Conservation (phyloP, 345 rosid species). For the Adansonia digitata region DNA sequence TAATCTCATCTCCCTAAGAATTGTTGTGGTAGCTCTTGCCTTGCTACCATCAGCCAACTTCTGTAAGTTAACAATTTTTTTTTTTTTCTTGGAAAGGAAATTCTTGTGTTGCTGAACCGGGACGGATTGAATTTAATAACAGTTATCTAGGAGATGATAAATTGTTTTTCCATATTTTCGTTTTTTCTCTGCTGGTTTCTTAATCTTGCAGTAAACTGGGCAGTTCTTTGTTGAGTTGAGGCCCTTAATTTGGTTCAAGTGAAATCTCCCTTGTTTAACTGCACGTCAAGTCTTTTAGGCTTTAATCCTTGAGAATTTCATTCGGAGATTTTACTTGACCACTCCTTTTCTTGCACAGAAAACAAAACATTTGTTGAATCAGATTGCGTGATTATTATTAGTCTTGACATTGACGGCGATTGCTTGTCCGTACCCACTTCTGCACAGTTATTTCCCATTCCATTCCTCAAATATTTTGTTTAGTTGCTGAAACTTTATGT, state of each 20-base stretch:
- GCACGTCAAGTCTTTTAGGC: too few relatives aligned
- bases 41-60: constrained; percentile 13
- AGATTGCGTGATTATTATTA: too few relatives aligned
- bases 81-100: constrained; percentile 7
- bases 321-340: too few relatives aligned
- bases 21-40: neutral
- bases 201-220: neutral
- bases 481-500: too few relatives aligned
- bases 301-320: too few relatives aligned
- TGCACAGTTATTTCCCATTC: too few relatives aligned
- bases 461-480: too few relatives aligned
- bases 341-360: too few relatives aligned
- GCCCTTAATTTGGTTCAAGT: neutral
- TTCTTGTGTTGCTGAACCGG: constrained; percentile 12
- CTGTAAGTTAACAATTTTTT: constrained; percentile 17
- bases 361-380: too few relatives aligned
- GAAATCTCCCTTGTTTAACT: too few relatives aligned
- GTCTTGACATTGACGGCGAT: too few relatives aligned
- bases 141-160: constrained; percentile 11
- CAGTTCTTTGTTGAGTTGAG: neutral
- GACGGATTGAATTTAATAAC: neutral
- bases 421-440: too few relatives aligned
- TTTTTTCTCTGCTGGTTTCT: neutral
- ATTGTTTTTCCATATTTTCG: neutral
- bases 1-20: constrained; percentile 37